These are phyloP conservation scores for Aspergillus pseudotamarii DNA, from an alignment of 2,329 filamentous ascomycete species.

Conservation along the genomic window DNA sequence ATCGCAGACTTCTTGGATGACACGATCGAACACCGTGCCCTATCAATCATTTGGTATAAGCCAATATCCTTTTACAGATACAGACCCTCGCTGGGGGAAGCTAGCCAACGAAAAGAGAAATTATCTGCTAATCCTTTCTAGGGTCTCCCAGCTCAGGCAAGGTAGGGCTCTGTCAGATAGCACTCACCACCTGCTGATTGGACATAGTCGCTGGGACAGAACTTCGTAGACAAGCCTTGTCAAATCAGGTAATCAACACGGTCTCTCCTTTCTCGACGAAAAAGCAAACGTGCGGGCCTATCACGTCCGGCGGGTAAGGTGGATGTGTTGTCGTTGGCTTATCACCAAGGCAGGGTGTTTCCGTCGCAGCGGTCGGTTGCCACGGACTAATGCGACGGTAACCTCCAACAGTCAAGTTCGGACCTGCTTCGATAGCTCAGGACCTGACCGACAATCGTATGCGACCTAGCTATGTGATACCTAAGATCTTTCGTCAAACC, in stretches of 20 bases:
- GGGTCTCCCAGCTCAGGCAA: slow-evolving; percentile 17
- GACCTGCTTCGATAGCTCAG: slow-evolving; percentile 12
- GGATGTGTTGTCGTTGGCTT: slow-evolving; percentile 13
- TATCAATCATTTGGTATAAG: slow-evolving; percentile 40
- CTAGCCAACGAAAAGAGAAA: slow-evolving; percentile 14
- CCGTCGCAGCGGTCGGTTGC: slow-evolving; percentile 24
- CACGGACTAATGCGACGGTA: slow-evolving; percentile 24
- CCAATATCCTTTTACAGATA: slow-evolving; percentile 18
- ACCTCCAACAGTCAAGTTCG: slow-evolving; percentile 14
- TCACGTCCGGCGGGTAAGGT: slow-evolving; percentile 7
- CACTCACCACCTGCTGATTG: slow-evolving; percentile 53
- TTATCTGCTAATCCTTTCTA: slow-evolving; percentile 17
- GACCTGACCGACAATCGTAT: slow-evolving; percentile 6
- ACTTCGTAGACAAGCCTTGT: slow-evolving; percentile 16
- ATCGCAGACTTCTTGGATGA: slow-evolving; percentile 90
- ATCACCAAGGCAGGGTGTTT: slow-evolving; percentile 18
- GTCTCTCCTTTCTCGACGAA: slow-evolving; percentile 9
- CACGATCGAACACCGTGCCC: slow-evolving; percentile 83
- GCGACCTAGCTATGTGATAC: slow-evolving; percentile 3
- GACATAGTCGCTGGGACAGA: slow-evolving; percentile 41
- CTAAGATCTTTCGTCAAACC: neutral
- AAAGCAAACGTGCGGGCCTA: slow-evolving; percentile 9
- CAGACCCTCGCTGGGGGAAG: neutral
- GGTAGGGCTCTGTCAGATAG: slow-evolving; percentile 24
- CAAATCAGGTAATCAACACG: slow-evolving; percentile 1